Conservation (phyloP, 176 grass and related monocot genomes). For the Otatea glauca region DNA sequence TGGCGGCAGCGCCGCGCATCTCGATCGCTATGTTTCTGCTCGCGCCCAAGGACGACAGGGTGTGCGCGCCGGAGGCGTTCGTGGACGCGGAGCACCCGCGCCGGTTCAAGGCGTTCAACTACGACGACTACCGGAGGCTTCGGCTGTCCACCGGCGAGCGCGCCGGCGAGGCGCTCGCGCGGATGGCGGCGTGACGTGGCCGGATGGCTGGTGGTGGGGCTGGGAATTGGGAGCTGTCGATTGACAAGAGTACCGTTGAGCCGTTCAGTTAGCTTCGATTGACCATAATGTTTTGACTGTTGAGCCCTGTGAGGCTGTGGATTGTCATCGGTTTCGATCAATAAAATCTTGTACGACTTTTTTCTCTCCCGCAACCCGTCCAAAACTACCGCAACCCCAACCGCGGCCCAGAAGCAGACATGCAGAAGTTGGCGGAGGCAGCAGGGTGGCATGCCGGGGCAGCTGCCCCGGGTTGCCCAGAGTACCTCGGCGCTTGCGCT, state of each 20-base stretch:
- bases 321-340: background rate
- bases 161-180: constrained; percentile 70
- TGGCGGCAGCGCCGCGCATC: constrained; percentile 65
- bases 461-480: no score
- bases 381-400: no score
- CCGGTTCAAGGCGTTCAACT: constrained; percentile 61
- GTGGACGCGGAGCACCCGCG: constrained; percentile 57
- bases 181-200: constrained; percentile 38
- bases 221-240: background rate
- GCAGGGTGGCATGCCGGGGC: no score
- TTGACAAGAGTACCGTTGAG: background rate
- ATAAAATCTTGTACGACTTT: background rate
- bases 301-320: background rate
- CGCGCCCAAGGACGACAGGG: constrained; percentile 72
- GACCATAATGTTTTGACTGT: background rate
- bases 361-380: background rate
- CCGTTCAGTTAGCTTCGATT: background rate
- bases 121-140: constrained; percentile 65
- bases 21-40: constrained; percentile 83
- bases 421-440: no score
- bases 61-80: constrained; percentile 60
- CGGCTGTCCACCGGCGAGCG: constrained; percentile 56
- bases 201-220: background rate
- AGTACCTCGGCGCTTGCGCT: no score
- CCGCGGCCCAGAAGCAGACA: no score